Evolutionary conservation across 768 basidiomycete species (phyloP), one percentile per base, ranked within the genome.

Genomic region (Kockovaella imperatae): DNA sequence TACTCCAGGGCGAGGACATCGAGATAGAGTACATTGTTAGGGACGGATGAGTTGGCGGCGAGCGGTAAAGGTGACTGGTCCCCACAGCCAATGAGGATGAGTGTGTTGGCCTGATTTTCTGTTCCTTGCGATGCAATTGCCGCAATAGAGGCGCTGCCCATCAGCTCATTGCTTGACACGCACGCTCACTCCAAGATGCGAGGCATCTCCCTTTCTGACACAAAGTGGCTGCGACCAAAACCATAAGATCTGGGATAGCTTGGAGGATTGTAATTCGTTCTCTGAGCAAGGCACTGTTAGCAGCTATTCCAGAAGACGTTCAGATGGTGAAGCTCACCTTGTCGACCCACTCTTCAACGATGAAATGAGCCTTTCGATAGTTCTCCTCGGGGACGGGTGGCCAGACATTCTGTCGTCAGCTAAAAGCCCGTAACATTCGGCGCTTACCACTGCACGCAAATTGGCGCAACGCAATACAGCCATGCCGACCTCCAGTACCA

Each of bases 261-360:
- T 4, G 67, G 60, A 20, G 67, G 67, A 32, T 54, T 56, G 6
- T 52, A 49, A 25, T 70, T 70, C 17, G 59, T 54, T 17, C 69
- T 47, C 67, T 70, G 18, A 21, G 13, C n/a, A n/a, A n/a, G n/a
- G n/a, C n/a, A n/a, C n/a, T n/a, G n/a, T n/a, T n/a, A n/a, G n/a
- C n/a, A n/a, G n/a, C n/a, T 17, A 2, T 17, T 52, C 38, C 53
- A 52, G 42, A 8, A 3, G 15, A 23, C 6, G 18, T 14, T 28
- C 20, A 35, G 7, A 17, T 31, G 45, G 42, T 41, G 1, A 30
- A 6, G 47, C 59, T 47, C 34, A 67, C 68, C 65, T 68, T 70
- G 51, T 70, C 69, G 18, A 70, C 60, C 69, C 69, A 70, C 49
- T 70, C 69, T 23, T 66, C 65, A 3, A 54, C 53, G 30, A 70